Evolutionary conservation across 116 monocot genomes (phyloP).

Genomic region (Cymodocea nodosa): DNA sequence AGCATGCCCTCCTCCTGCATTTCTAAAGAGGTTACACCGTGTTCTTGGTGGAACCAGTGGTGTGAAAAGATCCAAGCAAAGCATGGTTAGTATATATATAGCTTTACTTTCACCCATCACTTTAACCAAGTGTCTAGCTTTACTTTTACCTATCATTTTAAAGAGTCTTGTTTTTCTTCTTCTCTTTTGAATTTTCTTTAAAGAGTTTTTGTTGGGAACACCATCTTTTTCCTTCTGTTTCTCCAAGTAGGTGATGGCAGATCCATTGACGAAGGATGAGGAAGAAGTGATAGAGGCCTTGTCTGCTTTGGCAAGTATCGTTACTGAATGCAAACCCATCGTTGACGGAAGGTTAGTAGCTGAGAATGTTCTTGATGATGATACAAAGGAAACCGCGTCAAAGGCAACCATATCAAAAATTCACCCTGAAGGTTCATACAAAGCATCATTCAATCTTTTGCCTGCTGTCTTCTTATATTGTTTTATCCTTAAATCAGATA

Average conservation of each 20-base stretch:
- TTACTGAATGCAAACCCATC: neutral
- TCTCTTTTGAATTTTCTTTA: no score
- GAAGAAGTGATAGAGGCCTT: conserved; percentile 35
- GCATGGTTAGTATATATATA: conserved; percentile 2
- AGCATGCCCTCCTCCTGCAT: conserved; percentile 10
- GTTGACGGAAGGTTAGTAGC: neutral
- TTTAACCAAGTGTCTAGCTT: no score
- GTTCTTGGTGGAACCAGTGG: neutral
- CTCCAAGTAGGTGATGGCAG: conserved; percentile 8
- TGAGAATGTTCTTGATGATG: conserved; percentile 4
- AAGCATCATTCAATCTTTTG: neutral
- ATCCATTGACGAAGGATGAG: conserved; percentile 23
- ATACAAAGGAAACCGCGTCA: no score
- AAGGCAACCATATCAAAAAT: neutral
- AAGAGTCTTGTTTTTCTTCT: no score
- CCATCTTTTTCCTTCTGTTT: neutral
- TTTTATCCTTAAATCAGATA: conserved; percentile 1
- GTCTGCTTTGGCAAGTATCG: conserved; percentile 12
- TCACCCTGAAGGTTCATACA: conserved; percentile 19
- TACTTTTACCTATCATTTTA: no score
- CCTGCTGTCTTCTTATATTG: neutral
- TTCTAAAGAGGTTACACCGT: conserved; percentile 11
- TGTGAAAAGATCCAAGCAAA: neutral
- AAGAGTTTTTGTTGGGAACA: neutral
- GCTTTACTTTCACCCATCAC: neutral